phyloP scores from a whole-genome alignment of 2,329 filamentous ascomycete species.

The Botrytis fragariae region DNA sequence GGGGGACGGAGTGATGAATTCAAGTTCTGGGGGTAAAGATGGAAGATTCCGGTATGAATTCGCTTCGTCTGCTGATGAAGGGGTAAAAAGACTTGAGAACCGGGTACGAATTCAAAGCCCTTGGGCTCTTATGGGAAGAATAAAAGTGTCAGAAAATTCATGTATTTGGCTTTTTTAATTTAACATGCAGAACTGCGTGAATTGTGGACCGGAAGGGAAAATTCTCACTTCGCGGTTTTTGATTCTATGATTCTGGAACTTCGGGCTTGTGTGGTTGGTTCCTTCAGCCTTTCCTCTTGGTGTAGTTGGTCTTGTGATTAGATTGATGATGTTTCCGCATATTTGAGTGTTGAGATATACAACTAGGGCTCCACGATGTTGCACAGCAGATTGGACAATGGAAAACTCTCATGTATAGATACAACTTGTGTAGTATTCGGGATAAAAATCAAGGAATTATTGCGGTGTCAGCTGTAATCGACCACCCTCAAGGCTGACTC shows the following conservation, averaged over 20 bases:
- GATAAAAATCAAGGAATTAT: not conserved
- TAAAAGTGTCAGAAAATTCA: not conserved
- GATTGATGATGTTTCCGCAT: slow-evolving; percentile 16
- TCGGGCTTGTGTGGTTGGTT: not conserved
- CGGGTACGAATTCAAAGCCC: not conserved
- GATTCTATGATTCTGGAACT: slow-evolving; percentile 8
- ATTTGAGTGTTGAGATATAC: not conserved
- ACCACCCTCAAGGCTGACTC: slow-evolving; percentile 10
- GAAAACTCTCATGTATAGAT: not conserved
- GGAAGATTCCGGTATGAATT: slow-evolving; percentile 8
- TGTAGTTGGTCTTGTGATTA: slow-evolving; percentile 20
- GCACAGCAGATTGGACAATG: slow-evolving; percentile 17
- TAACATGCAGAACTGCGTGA: slow-evolving; percentile 3
- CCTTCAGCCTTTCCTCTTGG: slow-evolving; percentile 17
- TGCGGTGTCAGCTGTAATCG: slow-evolving; percentile 15
- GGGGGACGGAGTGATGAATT: not conserved
- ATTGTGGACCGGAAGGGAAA: slow-evolving; percentile 17
- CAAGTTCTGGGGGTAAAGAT: not conserved
- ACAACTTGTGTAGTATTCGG: slow-evolving; percentile 9
- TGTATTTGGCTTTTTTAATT: not conserved
- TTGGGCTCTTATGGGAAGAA: slow-evolving; percentile 13
- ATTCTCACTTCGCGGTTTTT: not conserved
- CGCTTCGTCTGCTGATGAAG: slow-evolving; percentile 20
- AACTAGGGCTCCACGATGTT: slow-evolving; percentile 9
- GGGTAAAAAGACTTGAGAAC: not conserved